These are phyloP conservation scores for Sanghuangporus baumii DNA, from an alignment of 1,284 basidiomycete species.

Conservation along the genomic window DNA sequence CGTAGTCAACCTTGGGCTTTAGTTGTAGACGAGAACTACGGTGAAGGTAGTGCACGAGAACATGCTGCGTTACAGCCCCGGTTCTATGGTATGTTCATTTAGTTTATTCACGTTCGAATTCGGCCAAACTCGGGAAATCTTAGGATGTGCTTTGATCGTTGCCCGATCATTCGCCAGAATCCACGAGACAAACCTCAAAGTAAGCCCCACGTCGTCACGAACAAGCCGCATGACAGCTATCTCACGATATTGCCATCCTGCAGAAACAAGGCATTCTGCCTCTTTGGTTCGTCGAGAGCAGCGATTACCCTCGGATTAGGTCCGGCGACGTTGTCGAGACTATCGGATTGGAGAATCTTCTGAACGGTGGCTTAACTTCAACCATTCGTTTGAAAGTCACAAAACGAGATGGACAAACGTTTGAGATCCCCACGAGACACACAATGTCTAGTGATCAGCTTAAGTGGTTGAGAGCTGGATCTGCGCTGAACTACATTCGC, in stretches of 20 bases:
- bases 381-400: conserved; percentile 66
- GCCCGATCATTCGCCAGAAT: conserved; percentile 96
- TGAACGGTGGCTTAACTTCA: conserved; percentile 46
- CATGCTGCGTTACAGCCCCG: conserved; percentile 97
- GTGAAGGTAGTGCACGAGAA: conserved; percentile 94
- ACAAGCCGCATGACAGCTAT: background rate
- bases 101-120: background rate
- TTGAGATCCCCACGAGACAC: conserved; percentile 73
- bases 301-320: conserved; percentile 78
- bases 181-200: conserved; percentile 97
- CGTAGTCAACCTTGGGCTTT: conserved; percentile 88
- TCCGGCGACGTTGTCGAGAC: conserved; percentile 71
- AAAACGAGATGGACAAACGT: conserved; percentile 55
- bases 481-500: conserved; percentile 81
- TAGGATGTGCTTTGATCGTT: conserved; percentile 78
- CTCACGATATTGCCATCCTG: conserved; percentile 12
- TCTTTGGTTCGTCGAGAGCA: conserved; percentile 84
- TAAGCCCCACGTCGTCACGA: conserved; percentile 26
- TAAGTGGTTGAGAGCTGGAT: conserved; percentile 82
- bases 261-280: conserved; percentile 95
- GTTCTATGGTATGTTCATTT: conserved; percentile 68
- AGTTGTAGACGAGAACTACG: conserved; percentile 95
- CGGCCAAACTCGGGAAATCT: background rate
- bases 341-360: conserved; percentile 48
- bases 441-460: conserved; percentile 88